phyloP scores from a whole-genome alignment of 306 rosid species.

The Acacia melanoxylon region DNA sequence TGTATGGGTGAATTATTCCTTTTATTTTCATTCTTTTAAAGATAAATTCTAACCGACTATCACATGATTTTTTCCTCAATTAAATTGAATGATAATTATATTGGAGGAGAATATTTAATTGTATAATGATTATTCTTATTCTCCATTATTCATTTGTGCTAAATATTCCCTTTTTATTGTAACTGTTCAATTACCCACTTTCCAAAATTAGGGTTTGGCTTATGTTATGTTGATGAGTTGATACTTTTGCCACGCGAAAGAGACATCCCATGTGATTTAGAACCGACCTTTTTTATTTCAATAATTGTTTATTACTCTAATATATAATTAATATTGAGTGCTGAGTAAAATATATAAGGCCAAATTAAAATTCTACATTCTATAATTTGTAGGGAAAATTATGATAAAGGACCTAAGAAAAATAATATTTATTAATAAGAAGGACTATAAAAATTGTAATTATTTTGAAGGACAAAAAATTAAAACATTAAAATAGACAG shows the following conservation, averaged over 20 bases:
- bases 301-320: conserved; percentile 3
- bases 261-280: conserved; percentile 56
- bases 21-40: not conserved
- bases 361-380: conserved; percentile 10
- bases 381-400: not conserved
- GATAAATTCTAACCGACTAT: not conserved
- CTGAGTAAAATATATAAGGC: not conserved
- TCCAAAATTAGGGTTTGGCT: not conserved
- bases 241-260: conserved; percentile 23
- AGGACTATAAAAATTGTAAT: no score
- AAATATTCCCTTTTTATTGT: not conserved
- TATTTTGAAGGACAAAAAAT: no score
- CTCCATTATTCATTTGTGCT: not conserved
- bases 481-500: no score
- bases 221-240: not conserved
- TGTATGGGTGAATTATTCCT: not conserved
- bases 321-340: conserved; percentile 31
- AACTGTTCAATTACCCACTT: conserved; percentile 2
- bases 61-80: not conserved
- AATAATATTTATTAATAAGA: no score
- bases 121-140: not conserved
- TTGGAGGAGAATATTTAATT: not conserved
- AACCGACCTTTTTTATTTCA: conserved; percentile 15
- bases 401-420: no score
- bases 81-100: not conserved